These are phyloP conservation scores for Acorus calamus DNA, from an alignment of 106 monocot genomes.

Conservation along the genomic window DNA sequence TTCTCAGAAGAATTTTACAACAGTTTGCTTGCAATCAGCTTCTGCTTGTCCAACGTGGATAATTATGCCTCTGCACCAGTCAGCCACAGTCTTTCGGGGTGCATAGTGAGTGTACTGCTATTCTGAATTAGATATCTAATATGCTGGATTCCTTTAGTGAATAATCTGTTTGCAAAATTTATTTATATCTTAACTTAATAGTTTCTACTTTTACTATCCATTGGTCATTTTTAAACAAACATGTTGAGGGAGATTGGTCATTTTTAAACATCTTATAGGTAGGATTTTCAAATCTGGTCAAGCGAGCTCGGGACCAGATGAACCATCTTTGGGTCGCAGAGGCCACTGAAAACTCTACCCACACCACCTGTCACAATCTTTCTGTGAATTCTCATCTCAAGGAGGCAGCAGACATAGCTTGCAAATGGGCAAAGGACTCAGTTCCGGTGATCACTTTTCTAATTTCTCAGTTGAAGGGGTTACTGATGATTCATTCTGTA, in stretches of 20 bases:
- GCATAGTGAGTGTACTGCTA: constrained; percentile 22
- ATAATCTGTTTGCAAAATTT: too few species aligned
- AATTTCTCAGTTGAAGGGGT: too few species aligned
- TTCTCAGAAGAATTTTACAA: constrained; percentile 18
- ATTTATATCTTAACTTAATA: too few species aligned
- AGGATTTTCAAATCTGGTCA: constrained; percentile 56
- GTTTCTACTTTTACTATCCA: too few species aligned
- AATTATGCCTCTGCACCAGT: constrained; percentile 38
- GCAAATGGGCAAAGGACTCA: constrained; percentile 49
- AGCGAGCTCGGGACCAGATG: constrained; percentile 47
- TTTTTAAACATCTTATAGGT: too few species aligned
- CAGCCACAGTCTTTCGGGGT: constrained; percentile 47
- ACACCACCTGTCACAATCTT: constrained; percentile 22
- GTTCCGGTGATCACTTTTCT: constrained; percentile 24
- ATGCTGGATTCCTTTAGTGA: too few species aligned
- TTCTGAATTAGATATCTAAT: too few species aligned
- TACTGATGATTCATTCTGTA: too few species aligned
- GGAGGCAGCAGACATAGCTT: constrained; percentile 21
- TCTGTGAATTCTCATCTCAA: constrained; percentile 36
- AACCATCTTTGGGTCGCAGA: constrained; percentile 66
- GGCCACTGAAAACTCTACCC: constrained; percentile 47
- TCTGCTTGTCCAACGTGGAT: constrained; percentile 31
- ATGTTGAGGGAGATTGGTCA: too few species aligned
- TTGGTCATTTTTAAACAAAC: too few species aligned
- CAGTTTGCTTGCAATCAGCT: constrained; percentile 66